Percentiles rank a stretch among this genome's conserved stretches.
phyloP scores from a whole-genome alignment of 2,329 filamentous ascomycete species.

The Ceratocystis lukuohia region DNA sequence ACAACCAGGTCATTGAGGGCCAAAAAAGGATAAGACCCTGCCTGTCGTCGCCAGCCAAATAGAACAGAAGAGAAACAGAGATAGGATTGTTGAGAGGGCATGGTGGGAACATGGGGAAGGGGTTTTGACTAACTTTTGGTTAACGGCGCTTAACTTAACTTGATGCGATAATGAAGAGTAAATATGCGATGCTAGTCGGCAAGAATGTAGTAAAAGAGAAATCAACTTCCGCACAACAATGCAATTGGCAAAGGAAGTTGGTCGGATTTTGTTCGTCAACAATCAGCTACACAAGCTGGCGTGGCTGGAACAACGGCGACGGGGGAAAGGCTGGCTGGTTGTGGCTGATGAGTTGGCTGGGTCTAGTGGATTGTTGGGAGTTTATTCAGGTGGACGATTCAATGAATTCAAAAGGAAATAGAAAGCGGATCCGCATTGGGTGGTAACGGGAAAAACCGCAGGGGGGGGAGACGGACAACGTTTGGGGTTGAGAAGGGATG shows the following conservation, averaged over 20 bases:
- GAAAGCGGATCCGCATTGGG: constrained; percentile 15
- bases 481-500: not conserved
- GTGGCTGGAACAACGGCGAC: not conserved
- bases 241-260: not conserved
- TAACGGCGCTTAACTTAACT: not conserved
- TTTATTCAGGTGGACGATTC: constrained; percentile 3
- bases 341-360: not conserved
- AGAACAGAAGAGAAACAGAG: not conserved
- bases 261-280: too few species aligned
- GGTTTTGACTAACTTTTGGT: not conserved
- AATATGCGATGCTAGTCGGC: not conserved
- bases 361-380: not conserved
- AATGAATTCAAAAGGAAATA: constrained; percentile 17
- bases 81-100: not conserved
- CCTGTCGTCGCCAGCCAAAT: not conserved
- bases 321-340: constrained; percentile 7
- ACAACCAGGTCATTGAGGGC: not conserved
- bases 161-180: not conserved
- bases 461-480: not conserved
- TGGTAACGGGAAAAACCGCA: constrained; percentile 17
- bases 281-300: not conserved
- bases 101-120: not conserved
- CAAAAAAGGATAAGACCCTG: too few species aligned
- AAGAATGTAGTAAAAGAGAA: not conserved
- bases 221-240: not conserved